phyloP scores from a whole-genome alignment of 768 basidiomycete genomes.

The Lentinula lateritia region DNA sequence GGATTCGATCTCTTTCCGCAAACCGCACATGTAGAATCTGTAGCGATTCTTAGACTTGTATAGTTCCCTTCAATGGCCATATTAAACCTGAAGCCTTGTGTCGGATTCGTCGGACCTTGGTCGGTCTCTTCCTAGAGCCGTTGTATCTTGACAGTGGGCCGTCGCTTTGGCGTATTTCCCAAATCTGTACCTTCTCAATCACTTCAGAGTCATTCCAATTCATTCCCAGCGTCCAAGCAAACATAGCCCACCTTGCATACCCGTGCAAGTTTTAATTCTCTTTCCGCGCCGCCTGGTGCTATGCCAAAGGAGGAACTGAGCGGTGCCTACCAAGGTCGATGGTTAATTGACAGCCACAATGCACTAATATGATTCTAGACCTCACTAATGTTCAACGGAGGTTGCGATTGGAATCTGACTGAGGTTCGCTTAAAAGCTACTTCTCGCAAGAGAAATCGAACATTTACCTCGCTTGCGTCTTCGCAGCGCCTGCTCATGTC shows the following conservation, averaged over 20 bases:
- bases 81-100: too few relatives aligned
- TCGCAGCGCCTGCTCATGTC: background rate
- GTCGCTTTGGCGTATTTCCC: background rate
- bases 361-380: background rate
- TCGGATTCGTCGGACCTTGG: background rate
- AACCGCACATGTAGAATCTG: slow-evolving; percentile 89
- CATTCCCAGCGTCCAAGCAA: too few relatives aligned
- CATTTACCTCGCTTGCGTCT: too few relatives aligned
- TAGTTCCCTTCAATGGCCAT: background rate
- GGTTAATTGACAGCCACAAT: background rate
- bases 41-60: slow-evolving; percentile 58
- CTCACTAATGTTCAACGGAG: too few relatives aligned
- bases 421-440: too few relatives aligned
- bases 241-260: too few relatives aligned
- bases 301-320: background rate
- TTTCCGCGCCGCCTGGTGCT: background rate
- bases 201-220: too few relatives aligned
- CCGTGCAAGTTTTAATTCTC: too few relatives aligned
- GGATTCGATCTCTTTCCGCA: slow-evolving; percentile 97
- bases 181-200: background rate
- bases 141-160: background rate
- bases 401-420: too few relatives aligned
- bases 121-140: too few relatives aligned
- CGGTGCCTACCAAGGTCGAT: background rate
- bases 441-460: too few relatives aligned